phyloP scores from a whole-genome alignment of 1,139 yeast genomes.

The Debaryomyces subglobosus region DNA sequence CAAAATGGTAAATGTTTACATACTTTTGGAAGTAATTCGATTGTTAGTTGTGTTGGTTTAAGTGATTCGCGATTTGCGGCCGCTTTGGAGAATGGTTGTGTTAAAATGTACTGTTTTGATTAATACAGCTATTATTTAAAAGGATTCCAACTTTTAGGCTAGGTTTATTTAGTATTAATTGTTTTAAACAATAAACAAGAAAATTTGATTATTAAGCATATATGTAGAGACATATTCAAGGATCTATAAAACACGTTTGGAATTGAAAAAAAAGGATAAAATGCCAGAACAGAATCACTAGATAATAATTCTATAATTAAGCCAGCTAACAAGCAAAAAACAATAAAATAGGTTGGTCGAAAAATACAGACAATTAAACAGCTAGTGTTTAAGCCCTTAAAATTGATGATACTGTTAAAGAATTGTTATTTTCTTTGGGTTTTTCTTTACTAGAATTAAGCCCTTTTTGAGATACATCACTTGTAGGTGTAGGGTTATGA shows the following conservation, averaged over 20 bases:
- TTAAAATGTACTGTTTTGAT: conserved; percentile 81
- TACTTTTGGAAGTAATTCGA: conserved; percentile 75
- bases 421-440: background rate
- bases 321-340: background rate
- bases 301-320: background rate
- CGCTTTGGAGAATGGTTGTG: conserved; percentile 86
- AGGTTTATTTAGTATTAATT: background rate
- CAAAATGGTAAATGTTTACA: conserved; percentile 94
- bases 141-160: background rate
- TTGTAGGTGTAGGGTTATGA: background rate
- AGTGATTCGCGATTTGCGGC: conserved; percentile 90
- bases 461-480: background rate
- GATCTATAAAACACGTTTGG: background rate
- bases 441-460: background rate
- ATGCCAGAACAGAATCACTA: background rate
- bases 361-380: background rate
- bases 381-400: conserved; percentile 7
- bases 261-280: background rate
- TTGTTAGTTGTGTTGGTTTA: conserved; percentile 85
- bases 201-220: background rate
- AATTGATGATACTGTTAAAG: conserved; percentile 12
- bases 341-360: background rate
- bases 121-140: conserved; percentile 11
- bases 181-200: background rate
- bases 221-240: background rate